Conservation (phyloP, 1,284 basidiomycete genomes). For the Moniliophthora roreri region DNA sequence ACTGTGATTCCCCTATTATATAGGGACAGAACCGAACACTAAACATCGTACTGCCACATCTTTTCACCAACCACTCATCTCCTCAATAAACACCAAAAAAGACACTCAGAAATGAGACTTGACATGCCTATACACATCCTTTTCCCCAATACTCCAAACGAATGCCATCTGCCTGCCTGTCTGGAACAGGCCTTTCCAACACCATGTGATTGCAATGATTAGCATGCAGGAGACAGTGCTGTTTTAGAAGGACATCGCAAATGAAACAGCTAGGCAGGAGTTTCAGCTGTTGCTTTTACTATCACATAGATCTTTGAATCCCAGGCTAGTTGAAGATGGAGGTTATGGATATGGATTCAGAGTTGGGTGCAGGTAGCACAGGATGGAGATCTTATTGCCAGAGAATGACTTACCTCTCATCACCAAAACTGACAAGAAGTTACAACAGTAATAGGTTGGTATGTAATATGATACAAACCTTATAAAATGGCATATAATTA, state of each 20-base stretch:
- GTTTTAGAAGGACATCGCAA: slow-evolving; percentile 21
- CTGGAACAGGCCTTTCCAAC: neutral
- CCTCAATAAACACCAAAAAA: slow-evolving; percentile 11
- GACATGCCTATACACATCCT: slow-evolving; percentile 23
- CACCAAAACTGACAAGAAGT: too few relatives aligned
- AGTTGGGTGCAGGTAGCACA: too few relatives aligned
- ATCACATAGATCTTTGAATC: slow-evolving; percentile 55
- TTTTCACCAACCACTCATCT: neutral
- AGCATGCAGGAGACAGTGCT: slow-evolving; percentile 20
- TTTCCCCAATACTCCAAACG: slow-evolving; percentile 24
- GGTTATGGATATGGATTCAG: too few relatives aligned
- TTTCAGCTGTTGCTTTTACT: slow-evolving; percentile 63
- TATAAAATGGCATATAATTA: too few relatives aligned
- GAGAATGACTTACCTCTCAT: too few relatives aligned
- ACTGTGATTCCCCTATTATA: neutral
- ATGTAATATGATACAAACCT: too few relatives aligned
- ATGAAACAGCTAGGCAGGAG: slow-evolving; percentile 50
- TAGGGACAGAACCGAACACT: too few relatives aligned
- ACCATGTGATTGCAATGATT: neutral
- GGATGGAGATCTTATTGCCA: too few relatives aligned
- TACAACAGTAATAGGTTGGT: too few relatives aligned
- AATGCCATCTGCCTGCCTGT: slow-evolving; percentile 18
- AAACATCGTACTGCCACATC: neutral
- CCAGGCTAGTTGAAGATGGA: slow-evolving; percentile 28
- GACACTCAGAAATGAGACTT: slow-evolving; percentile 19